Evolutionary conservation across 1,284 basidiomycete genomes (phyloP), one percentile per base, ranked within the genome.

Genomic region (Trichosporon inkin): DNA sequence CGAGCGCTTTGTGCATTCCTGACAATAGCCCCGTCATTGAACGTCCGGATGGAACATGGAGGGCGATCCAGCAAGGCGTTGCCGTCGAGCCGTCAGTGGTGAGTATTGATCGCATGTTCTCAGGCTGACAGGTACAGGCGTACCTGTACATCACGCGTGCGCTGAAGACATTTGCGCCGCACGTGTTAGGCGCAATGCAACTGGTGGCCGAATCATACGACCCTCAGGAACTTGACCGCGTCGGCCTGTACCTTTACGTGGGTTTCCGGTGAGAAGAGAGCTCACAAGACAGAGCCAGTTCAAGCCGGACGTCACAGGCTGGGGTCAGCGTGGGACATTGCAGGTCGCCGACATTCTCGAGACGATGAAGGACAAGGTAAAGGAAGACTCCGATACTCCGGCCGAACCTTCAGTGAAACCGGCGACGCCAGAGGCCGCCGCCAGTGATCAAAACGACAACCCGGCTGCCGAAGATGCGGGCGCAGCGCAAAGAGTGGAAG

Each of bases 91-190:
- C 94, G 0, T 82, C 83, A 47, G 78, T 82, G 37, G 79, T 78
- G 58, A 61, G 76, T 52, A 55, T 6, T 36, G 4, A 16, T 3
- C 16, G 34, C 20, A 40, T 28, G n/a, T 24, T 8, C 24, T 6
- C 1, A 16, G 10, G 53, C 61, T 66, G n/a, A 66, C 57, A 2
- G 8, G 28, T 19, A 0, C 52, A 79, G 54, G 88, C 90, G 2
- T 92, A 86, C 70, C 82, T 84, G 0, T 96, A 95, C 75, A 87
- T 95, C 63, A 85, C 86, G n/a, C 84, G 85, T 19, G 82, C 88
- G 2, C 85, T 94, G 68, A 83, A 85, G 58, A 88, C 90, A 72
- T 88, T 86, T 3, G 83, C 86, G 7, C 85, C 88, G 1, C 80
- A 85, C 66, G 80, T 93, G 37, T 76, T 92, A 10, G 91, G 92